Percentiles rank a stretch among this genome's conserved stretches.
Evolutionary conservation across 2,329 filamentous ascomycete genomes (phyloP).

Genomic region (Herpotrichia juniperi): DNA sequence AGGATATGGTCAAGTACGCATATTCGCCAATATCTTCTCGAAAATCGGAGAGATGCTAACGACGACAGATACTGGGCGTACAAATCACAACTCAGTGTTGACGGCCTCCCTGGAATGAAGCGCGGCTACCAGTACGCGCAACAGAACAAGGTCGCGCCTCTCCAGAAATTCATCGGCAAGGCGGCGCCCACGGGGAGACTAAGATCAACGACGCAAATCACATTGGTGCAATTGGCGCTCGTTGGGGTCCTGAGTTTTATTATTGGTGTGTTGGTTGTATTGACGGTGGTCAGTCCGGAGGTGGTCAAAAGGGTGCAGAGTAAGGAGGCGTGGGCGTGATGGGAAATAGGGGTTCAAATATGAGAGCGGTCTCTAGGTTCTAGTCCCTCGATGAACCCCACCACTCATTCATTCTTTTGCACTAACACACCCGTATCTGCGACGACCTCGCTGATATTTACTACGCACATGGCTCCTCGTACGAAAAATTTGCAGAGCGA

Average conservation of each 20-base stretch:
- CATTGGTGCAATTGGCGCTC: constrained; percentile 24
- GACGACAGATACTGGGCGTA: constrained; percentile 51
- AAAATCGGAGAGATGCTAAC: constrained; percentile 5
- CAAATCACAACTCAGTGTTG: constrained; percentile 51
- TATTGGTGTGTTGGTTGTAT: constrained; percentile 32
- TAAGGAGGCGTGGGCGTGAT: constrained; percentile 17
- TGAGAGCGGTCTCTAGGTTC: not conserved
- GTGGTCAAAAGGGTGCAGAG: constrained; percentile 24
- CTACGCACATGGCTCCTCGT: no score
- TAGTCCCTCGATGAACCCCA: no score
- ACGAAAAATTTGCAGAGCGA: no score
- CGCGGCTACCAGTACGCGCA: constrained; percentile 44
- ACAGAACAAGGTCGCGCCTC: constrained; percentile 43
- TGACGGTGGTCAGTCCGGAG: constrained; percentile 33
- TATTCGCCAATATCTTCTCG: not conserved
- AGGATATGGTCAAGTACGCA: constrained; percentile 47
- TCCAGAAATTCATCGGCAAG: constrained; percentile 52
- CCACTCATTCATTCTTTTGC: no score
- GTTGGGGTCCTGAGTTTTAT: constrained; percentile 36
- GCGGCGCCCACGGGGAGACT: constrained; percentile 28
- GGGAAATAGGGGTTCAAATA: no score
- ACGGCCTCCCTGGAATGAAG: constrained; percentile 53
- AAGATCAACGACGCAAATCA: constrained; percentile 15
- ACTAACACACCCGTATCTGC: no score
- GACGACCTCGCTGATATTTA: no score